Evolutionary conservation across 441 rosid species (phyloP).

Genomic region (Rhodomyrtus psidioides): DNA sequence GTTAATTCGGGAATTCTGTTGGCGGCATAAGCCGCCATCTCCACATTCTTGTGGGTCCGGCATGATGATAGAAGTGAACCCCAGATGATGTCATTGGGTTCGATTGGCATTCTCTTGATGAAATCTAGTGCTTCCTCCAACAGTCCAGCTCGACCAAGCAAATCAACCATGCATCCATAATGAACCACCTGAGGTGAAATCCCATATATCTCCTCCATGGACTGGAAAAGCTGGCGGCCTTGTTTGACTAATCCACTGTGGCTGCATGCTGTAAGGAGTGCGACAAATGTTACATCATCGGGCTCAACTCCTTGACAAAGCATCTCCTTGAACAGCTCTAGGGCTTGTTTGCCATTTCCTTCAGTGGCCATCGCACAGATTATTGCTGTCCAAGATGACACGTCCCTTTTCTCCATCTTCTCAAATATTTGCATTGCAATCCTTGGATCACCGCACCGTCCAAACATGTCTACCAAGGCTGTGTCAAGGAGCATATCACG

Average conservation of each 20-base stretch:
- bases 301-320: slow-evolving; percentile 39
- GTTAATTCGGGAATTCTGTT: slow-evolving; percentile 23
- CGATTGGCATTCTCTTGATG: slow-evolving; percentile 38
- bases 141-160: slow-evolving; percentile 54
- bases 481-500: slow-evolving; percentile 44
- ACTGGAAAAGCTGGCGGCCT: slow-evolving; percentile 37
- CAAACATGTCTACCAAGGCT: slow-evolving; percentile 50
- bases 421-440: slow-evolving; percentile 39
- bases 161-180: slow-evolving; percentile 61
- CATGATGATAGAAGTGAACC: slow-evolving; percentile 48
- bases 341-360: slow-evolving; percentile 35
- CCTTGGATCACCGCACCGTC: slow-evolving; percentile 48
- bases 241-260: slow-evolving; percentile 44
- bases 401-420: slow-evolving; percentile 33
- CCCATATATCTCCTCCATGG: slow-evolving; percentile 36
- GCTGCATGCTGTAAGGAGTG: slow-evolving; percentile 44
- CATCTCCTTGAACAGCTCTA: slow-evolving; percentile 39
- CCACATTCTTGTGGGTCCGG: slow-evolving; percentile 31
- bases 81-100: slow-evolving; percentile 62
- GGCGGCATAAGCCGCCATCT: slow-evolving; percentile 41
- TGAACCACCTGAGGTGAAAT: slow-evolving; percentile 41
- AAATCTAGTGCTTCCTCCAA: slow-evolving; percentile 40
- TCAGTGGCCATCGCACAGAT: slow-evolving; percentile 49
- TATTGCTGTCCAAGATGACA: slow-evolving; percentile 62
- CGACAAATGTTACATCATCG: slow-evolving; percentile 35